Conservation (phyloP, 2,329 filamentous ascomycete genomes). For the Colletotrichum viniferum region DNA sequence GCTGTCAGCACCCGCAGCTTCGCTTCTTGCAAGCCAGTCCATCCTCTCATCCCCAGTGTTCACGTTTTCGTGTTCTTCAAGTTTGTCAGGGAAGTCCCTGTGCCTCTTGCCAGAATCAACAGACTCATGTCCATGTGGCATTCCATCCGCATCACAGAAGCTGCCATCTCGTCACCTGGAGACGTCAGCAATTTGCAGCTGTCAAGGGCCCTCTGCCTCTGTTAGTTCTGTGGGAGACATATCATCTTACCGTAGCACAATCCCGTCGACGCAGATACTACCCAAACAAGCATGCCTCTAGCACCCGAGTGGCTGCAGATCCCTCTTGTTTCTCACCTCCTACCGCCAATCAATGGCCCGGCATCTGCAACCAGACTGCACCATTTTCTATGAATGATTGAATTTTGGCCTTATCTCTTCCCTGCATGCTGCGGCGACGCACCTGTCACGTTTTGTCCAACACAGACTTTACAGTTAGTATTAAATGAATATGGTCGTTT, state of each 20-base stretch:
- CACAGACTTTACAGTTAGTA: not conserved
- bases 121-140: not conserved
- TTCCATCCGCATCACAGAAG: not conserved
- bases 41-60: not conserved
- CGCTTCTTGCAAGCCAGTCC: not conserved
- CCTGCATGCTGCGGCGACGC: not conserved
- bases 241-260: not conserved
- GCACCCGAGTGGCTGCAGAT: slow-evolving; percentile 4
- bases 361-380: not conserved
- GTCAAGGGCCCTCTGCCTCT: not conserved
- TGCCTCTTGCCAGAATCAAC: not conserved
- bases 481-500: no score
- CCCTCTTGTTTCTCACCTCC: not conserved
- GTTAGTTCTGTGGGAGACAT: not conserved
- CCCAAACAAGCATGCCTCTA: slow-evolving; percentile 1
- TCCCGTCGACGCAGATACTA: not conserved
- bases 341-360: not conserved
- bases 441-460: not conserved
- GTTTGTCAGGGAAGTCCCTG: not conserved
- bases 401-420: slow-evolving; percentile 21
- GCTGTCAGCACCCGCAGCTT: not conserved
- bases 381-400: slow-evolving; percentile 22
- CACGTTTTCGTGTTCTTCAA: not conserved
- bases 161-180: not conserved
- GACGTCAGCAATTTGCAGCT: not conserved